Base-by-base conservation (phyloP, 805 yeast genomes). In the Saccharomycopsis microspora region DNA sequence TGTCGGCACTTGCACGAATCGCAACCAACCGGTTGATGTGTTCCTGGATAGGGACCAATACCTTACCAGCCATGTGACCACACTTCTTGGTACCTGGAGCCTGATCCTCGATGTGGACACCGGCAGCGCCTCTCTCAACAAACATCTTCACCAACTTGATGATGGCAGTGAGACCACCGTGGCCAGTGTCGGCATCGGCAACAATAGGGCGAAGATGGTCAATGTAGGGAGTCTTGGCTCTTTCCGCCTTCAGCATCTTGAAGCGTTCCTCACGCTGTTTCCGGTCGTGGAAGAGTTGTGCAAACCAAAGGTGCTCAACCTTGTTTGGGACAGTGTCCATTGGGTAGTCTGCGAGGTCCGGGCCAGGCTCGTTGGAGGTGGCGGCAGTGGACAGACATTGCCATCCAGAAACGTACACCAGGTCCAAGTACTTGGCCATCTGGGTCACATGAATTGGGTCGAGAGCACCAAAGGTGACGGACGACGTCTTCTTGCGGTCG, bases 11-110 rank as follows among this genome's bases (percentile, higher is more conserved):
- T 54, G 95, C 87, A 68, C 97, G 82, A 60, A 90, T 85, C 44
- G 97, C 94, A 55, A 87, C 82, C 64, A 90, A 74, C 66, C 97
- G 80, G 71, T 86, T 88, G 68, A 90, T 85, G 69, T 90, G 97
- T 71, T 90, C 97, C 69, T 88, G 96, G 51, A 88, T 93, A 54
- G 97, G 97, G 54, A 90, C 96, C 57, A 90, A 78, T 46, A 93
- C 97, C 68, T 93, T 87, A 59, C 97, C 97, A 56, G 95, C 97
- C 97, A 90, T 90, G 69, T 90, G 97, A 53, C 97, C 97, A 72
- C 97, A 90, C 71, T 90, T 90, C 69, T 90, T 90, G 59, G 97
- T 90, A 60, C 97, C 96, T 47, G 97, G 96, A 47, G 97, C 96
- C 75, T 90, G 97, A 69, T 90, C 97, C 71, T 90, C 98, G 64